Conservation (phyloP, 2,329 filamentous ascomycete species). For the Trichoderma sp. region DNA sequence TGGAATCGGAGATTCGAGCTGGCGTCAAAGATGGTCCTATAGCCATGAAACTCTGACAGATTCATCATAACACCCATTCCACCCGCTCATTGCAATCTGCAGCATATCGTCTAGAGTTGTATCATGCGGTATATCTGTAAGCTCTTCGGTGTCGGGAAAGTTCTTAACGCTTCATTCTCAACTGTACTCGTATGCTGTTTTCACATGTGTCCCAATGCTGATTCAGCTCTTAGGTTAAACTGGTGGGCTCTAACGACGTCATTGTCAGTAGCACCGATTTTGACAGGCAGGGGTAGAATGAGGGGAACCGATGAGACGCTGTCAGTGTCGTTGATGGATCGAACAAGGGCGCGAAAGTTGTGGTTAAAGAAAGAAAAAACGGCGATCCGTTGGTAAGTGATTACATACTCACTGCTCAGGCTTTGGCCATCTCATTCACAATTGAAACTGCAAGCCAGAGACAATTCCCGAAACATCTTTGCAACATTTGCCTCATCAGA, state of each 20-base stretch:
- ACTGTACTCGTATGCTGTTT: no score
- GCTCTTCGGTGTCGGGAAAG: no score
- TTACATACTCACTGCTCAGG: slow-evolving; percentile 6
- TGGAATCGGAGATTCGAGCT: no score
- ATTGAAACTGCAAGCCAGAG: not conserved
- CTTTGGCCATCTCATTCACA: not conserved
- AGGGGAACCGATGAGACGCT: not conserved
- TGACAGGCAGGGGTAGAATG: not conserved
- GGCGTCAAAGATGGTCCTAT: no score
- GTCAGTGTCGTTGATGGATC: not conserved
- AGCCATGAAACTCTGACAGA: no score
- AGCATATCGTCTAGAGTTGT: no score
- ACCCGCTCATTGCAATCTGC: no score
- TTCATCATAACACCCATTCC: no score
- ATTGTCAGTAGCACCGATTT: not conserved
- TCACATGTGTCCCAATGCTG: not conserved
- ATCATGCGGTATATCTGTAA: no score
- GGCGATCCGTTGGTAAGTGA: slow-evolving; percentile 10
- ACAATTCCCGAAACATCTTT: slow-evolving; percentile 16
- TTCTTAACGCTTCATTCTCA: no score
- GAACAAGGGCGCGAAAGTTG: not conserved
- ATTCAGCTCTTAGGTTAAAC: not conserved
- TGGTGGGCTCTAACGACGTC: slow-evolving; percentile 10
- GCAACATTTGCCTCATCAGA: not conserved
- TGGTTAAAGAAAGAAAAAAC: not conserved